Percentiles rank a stretch among this genome's conserved stretches.
These are phyloP conservation scores for Hypomontagnella submonticulosa DNA, from an alignment of 495 filamentous ascomycete genomes.

Conservation along the genomic window DNA sequence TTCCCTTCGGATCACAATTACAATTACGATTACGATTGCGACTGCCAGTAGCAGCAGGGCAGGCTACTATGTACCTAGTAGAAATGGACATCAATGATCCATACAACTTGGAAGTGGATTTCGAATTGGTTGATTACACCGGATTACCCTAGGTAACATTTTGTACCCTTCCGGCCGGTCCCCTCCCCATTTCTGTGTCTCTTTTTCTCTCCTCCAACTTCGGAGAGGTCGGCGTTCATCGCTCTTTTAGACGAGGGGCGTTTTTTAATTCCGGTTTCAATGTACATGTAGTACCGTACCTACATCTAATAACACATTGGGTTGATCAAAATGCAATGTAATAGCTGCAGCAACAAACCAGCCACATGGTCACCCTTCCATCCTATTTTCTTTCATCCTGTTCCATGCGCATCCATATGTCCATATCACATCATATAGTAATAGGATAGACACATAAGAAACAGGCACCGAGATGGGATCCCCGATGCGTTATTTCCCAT, in stretches of 20 bases:
- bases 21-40: too few species aligned
- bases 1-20: too few species aligned
- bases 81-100: too few species aligned
- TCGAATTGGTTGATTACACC: too few species aligned
- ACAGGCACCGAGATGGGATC: not conserved
- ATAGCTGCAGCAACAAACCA: constrained; percentile 10
- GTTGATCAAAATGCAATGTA: not conserved
- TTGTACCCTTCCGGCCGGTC: constrained; percentile 23
- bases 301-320: constrained; percentile 13
- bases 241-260: constrained; percentile 16
- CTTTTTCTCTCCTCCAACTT: constrained; percentile 7
- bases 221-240: constrained; percentile 32
- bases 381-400: constrained; percentile 5
- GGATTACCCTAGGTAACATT: too few species aligned
- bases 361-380: constrained; percentile 8
- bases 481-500: constrained; percentile 33
- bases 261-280: constrained; percentile 29
- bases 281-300: constrained; percentile 12
- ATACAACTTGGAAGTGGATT: too few species aligned
- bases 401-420: constrained; percentile 13
- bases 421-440: constrained; percentile 1
- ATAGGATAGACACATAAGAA: not conserved
- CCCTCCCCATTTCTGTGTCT: not conserved
- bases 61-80: too few species aligned
- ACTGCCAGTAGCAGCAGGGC: too few species aligned